A percentile compares a stretch with the other conserved stretches of the same genome.
Evolutionary conservation across 352 stramenopile species (phyloP).

Genomic region (Phytophthora constricta): DNA sequence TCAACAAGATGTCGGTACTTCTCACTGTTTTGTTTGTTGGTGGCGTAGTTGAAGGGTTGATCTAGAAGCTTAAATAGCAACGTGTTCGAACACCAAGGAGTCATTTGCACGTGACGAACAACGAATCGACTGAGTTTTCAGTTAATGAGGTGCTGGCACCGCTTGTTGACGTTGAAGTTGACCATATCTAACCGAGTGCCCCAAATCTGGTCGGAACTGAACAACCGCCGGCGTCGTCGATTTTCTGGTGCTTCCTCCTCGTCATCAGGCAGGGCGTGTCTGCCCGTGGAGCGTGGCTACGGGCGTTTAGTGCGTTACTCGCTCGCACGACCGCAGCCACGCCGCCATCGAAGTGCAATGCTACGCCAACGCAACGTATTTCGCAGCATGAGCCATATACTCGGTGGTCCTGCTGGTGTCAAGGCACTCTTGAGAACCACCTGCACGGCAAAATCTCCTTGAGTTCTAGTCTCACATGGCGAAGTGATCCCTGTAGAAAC

Average conservation of each 20-base stretch:
- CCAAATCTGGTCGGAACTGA: no score
- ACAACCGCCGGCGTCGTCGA: not conserved
- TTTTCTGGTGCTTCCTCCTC: not conserved
- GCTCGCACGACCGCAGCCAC: not conserved
- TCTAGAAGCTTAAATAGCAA: not conserved
- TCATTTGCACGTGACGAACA: no score
- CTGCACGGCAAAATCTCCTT: not conserved
- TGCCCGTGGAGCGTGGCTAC: not conserved
- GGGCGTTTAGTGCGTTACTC: not conserved
- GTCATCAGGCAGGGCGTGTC: not conserved
- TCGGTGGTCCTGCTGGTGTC: conserved; percentile 8
- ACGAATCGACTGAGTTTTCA: not conserved
- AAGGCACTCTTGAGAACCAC: not conserved
- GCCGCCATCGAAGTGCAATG: conserved; percentile 20
- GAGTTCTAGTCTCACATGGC: not conserved
- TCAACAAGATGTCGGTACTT: not conserved
- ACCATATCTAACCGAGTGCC: not conserved
- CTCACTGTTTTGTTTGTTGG: conserved; percentile 11
- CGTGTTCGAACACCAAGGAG: not conserved
- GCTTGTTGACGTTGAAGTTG: not conserved
- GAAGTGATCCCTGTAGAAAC: no score
- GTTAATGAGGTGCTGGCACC: no score
- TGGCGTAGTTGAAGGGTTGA: not conserved
- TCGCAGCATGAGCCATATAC: conserved; percentile 1
- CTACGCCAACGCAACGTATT: conserved; percentile 1